Conservation (phyloP, 345 rosid species). For the Citrus australasica region DNA sequence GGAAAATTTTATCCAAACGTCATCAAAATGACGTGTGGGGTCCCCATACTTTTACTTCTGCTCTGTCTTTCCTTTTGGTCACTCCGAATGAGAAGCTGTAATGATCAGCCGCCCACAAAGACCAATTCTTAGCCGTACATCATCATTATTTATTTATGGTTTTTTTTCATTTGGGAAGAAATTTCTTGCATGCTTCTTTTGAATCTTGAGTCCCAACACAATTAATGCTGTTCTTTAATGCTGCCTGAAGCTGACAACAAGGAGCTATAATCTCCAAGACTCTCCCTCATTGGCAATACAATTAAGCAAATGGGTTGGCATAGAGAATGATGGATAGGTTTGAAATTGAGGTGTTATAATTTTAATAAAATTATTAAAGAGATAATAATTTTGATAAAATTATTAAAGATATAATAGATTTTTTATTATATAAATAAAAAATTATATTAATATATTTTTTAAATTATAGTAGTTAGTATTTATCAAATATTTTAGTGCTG, state of each 20-base stretch:
- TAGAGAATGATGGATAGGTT: fast-evolving
- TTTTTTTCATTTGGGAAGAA: background rate
- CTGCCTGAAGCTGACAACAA: background rate
- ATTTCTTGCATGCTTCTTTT: background rate
- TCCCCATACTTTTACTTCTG: background rate
- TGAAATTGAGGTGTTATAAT: fast-evolving
- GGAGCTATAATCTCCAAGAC: no score
- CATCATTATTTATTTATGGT: background rate
- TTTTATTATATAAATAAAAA: no score
- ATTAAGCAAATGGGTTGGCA: no score
- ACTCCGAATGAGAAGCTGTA: background rate
- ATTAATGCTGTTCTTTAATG: background rate
- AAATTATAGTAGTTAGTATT: no score
- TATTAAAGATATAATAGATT: no score
- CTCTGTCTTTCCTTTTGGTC: no score
- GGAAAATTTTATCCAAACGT: background rate
- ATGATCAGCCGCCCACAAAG: background rate
- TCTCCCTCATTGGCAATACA: no score
- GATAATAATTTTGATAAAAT: no score
- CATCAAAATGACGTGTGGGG: slow-evolving; percentile 5
- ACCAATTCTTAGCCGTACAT: background rate
- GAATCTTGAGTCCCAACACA: background rate
- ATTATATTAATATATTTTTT: no score
- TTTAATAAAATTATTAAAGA: no score
- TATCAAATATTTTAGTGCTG: fast-evolving